These are phyloP conservation scores for Dovyalis caffra DNA, from an alignment of 345 rosid species.

Conservation along the genomic window DNA sequence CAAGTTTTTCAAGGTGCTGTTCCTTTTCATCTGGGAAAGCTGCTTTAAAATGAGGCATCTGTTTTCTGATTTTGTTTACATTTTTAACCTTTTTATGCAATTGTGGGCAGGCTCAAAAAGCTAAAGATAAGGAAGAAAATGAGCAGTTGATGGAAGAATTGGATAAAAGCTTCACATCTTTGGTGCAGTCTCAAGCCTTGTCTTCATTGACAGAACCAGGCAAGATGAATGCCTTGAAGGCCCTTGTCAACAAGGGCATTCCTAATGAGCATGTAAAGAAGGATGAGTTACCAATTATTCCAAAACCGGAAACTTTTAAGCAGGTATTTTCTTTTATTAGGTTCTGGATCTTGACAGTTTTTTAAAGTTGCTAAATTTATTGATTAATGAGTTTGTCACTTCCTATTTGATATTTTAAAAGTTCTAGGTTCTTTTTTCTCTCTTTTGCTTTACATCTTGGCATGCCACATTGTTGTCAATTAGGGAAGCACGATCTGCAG, in stretches of 20 bases:
- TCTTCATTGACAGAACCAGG: conserved; percentile 62
- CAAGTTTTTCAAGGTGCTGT: conserved; percentile 81
- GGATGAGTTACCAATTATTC: conserved; percentile 23
- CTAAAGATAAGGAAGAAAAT: conserved; percentile 80
- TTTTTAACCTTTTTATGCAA: conserved; percentile 4
- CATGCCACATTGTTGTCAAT: neutral
- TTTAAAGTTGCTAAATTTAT: neutral
- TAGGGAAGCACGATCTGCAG: neutral
- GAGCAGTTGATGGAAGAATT: conserved; percentile 73
- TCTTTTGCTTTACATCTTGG: neutral
- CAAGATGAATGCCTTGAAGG: conserved; percentile 58
- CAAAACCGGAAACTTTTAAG: conserved; percentile 22
- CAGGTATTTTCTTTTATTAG: conserved; percentile 37
- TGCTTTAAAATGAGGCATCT: neutral
- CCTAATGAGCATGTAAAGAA: conserved; percentile 38
- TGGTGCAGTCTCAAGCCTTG: conserved; percentile 59
- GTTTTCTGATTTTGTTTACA: neutral
- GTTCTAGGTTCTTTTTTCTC: neutral
- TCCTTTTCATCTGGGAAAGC: neutral
- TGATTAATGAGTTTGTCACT: neutral
- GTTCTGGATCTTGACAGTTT: neutral
- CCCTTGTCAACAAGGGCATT: conserved; percentile 43
- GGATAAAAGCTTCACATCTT: conserved; percentile 65
- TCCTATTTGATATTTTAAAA: neutral
- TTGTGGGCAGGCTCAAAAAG: conserved; percentile 69